Percentiles rank a stretch among this genome's conserved stretches.
These are phyloP conservation scores for Bombardia bombarda DNA, from an alignment of 495 filamentous ascomycete species.

Conservation along the genomic window DNA sequence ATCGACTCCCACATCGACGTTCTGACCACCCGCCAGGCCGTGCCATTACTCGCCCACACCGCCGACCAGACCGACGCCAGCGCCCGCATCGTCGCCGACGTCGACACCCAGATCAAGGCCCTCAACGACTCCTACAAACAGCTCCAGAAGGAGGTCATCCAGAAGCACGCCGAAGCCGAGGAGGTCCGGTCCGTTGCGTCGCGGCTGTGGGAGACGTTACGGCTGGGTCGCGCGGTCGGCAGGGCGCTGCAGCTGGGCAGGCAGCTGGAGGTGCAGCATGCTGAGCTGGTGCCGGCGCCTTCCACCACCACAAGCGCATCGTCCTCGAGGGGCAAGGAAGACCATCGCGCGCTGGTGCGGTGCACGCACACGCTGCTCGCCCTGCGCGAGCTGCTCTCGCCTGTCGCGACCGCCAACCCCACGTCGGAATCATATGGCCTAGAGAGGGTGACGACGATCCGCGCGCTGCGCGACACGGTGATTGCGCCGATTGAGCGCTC, in stretches of 20 bases:
- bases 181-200: slow-evolving; percentile 65
- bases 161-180: slow-evolving; percentile 73
- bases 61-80: slow-evolving; percentile 61
- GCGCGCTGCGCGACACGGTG: slow-evolving; percentile 57
- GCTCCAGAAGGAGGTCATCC: slow-evolving; percentile 72
- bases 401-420: slow-evolving; percentile 44
- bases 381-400: slow-evolving; percentile 62
- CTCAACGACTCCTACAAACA: slow-evolving; percentile 79
- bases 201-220: slow-evolving; percentile 70
- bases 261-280: slow-evolving; percentile 77
- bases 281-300: slow-evolving; percentile 33
- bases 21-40: slow-evolving; percentile 75
- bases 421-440: slow-evolving; percentile 73
- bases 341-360: slow-evolving; percentile 68
- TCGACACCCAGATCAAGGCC: slow-evolving; percentile 65
- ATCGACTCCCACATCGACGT: slow-evolving; percentile 91
- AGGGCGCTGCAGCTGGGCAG: slow-evolving; percentile 71
- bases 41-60: slow-evolving; percentile 76
- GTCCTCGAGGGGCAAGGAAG: slow-evolving; percentile 43
- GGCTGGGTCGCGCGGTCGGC: slow-evolving; percentile 64
- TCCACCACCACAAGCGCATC: slow-evolving; percentile 16
- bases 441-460: slow-evolving; percentile 59
- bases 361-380: slow-evolving; percentile 68
- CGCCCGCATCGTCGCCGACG: slow-evolving; percentile 56
- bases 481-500: slow-evolving; percentile 61